These are phyloP conservation scores for Oryza australiensis DNA, from an alignment of 176 grass and related monocot species.

Conservation along the genomic window DNA sequence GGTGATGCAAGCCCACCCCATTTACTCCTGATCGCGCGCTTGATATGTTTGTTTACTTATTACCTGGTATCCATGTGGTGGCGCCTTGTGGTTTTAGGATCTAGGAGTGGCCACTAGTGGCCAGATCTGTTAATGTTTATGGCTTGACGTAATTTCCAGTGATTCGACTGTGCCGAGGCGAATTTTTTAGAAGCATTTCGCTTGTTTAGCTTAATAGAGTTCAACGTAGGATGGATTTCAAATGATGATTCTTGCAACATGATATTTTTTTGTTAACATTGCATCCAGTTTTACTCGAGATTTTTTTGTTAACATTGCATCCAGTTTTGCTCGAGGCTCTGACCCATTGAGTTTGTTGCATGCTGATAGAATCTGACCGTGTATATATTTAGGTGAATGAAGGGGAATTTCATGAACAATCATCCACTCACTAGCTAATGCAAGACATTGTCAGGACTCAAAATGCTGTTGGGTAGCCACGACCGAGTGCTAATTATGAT, in stretches of 20 bases:
- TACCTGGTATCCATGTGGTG: background rate
- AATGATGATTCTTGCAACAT: background rate
- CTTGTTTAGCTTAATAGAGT: background rate
- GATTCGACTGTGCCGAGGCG: background rate
- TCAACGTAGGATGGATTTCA: background rate
- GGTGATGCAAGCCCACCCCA: conserved; percentile 25
- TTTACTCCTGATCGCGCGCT: background rate
- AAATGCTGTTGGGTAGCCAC: background rate
- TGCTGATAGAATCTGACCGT: background rate
- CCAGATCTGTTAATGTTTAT: conserved; percentile 25
- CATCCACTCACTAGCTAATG: background rate
- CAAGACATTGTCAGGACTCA: background rate
- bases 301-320: too few species aligned
- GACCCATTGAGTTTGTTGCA: background rate
- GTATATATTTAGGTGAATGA: background rate
- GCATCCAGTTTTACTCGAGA: background rate
- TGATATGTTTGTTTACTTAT: background rate
- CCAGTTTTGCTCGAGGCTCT: background rate
- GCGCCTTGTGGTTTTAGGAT: conserved; percentile 18
- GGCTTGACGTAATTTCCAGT: background rate
- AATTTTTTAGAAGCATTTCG: background rate
- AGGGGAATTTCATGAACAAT: background rate
- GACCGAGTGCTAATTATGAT: background rate
- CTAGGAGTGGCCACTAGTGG: background rate
- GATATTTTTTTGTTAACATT: background rate